Evolutionary conservation across 768 basidiomycete species (phyloP).

Genomic region (Lentinula lateritia): DNA sequence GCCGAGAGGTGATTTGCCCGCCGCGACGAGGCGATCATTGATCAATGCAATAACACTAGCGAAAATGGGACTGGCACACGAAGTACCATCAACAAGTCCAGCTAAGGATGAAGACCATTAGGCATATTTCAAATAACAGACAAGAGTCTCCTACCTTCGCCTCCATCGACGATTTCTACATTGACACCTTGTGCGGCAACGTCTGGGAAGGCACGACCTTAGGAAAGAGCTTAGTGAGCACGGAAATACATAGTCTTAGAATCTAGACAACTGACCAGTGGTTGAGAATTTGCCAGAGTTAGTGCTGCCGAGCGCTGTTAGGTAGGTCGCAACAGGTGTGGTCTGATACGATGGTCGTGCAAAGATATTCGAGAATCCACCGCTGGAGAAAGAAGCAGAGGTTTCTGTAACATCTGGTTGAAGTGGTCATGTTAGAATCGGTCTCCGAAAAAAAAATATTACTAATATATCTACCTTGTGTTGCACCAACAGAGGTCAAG

Average conservation of each 20-base stretch:
- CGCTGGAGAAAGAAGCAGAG: conserved; percentile 40
- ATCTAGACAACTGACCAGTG: conserved; percentile 17
- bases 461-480: not conserved
- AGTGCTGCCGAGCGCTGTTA: conserved; percentile 18
- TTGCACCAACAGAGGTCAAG: conserved; percentile 12
- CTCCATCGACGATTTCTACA: conserved; percentile 13
- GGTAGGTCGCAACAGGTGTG: conserved; percentile 18
- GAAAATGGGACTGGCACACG: conserved; percentile 41
- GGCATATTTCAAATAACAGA: conserved; percentile 18
- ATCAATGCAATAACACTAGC: conserved; percentile 39
- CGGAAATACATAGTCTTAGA: conserved; percentile 14
- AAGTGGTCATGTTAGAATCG: not conserved
- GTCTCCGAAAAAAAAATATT: not conserved
- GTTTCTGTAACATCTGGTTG: conserved; percentile 29
- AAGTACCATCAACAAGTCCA: conserved; percentile 34
- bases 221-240: conserved; percentile 9
- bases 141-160: conserved; percentile 9
- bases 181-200: conserved; percentile 36
- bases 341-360: conserved; percentile 21
- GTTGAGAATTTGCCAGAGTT: conserved; percentile 43
- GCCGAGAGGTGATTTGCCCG: conserved; percentile 28
- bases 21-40: conserved; percentile 34
- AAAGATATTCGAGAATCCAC: conserved; percentile 47
- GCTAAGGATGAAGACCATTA: conserved; percentile 13
- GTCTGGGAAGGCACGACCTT: conserved; percentile 29